phyloP scores from a whole-genome alignment of 257 asterid genomes.

The Paraleonurus japonicus region DNA sequence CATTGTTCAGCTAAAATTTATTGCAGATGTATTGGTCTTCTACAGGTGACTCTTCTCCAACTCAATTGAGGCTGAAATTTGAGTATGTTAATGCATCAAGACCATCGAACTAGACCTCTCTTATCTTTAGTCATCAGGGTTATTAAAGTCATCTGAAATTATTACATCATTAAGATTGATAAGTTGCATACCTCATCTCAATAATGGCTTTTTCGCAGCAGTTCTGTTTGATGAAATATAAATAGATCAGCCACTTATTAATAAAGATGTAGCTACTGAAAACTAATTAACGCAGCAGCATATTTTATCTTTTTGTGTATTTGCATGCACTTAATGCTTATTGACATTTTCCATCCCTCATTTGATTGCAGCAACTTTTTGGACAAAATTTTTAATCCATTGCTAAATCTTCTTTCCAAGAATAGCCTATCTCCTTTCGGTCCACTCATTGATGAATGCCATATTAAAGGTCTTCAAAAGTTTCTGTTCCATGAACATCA shows the following conservation, averaged over 20 bases:
- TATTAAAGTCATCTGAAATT: not conserved
- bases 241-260: not conserved
- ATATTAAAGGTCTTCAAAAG: slow-evolving; percentile 52
- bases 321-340: not conserved
- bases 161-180: not conserved
- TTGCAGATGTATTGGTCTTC: slow-evolving; percentile 65
- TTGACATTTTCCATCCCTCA: slow-evolving; percentile 19
- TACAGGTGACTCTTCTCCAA: slow-evolving; percentile 49
- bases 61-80: slow-evolving; percentile 6
- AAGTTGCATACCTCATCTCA: slow-evolving; percentile 11
- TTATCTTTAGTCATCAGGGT: slow-evolving; percentile 6
- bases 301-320: slow-evolving; percentile 13
- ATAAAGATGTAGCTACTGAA: not conserved
- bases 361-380: slow-evolving; percentile 59
- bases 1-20: slow-evolving; percentile 61
- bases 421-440: slow-evolving; percentile 29
- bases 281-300: slow-evolving; percentile 2
- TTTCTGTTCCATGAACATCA: slow-evolving; percentile 48
- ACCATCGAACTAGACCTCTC: slow-evolving; percentile 7
- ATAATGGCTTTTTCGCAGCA: not conserved
- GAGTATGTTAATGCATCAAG: not conserved
- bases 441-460: slow-evolving; percentile 53
- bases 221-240: not conserved
- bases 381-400: slow-evolving; percentile 61
- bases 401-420: slow-evolving; percentile 43